Evolutionary conservation across 1,284 basidiomycete genomes (phyloP), one percentile per base, ranked within the genome.

Genomic region (Ceratobasidium sp.): DNA sequence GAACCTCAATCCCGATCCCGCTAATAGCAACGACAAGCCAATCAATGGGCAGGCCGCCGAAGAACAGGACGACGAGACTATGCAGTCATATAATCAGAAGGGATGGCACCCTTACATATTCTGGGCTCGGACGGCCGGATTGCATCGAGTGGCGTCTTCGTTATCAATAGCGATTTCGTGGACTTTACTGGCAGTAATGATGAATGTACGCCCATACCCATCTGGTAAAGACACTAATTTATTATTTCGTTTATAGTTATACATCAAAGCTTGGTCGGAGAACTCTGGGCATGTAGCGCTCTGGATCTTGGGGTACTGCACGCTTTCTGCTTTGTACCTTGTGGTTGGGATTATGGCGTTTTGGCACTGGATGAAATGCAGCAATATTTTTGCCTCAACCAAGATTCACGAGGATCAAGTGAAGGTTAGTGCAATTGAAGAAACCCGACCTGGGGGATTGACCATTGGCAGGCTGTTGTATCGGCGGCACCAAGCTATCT

Each of bases 51-150:
- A 51, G 29, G 11, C 24, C 19, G 31, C 19, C 14, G 41, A 43
- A 49, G 43, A 51, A 11, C 16, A 22, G 7, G 43, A 64, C 9
- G 62, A 64, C 13, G 62, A 64, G 22, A 11, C 46, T 2, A 49
- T 4, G 48, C 22, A 11, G 19, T 64, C 62, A 22, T 64, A 64
- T 9, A 64, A 48, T 19, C 24, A n/a, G 19, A 48, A 64, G 22
- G 62, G 62, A n/a, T 49, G 29, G 48, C 62, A 49, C 16, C 62
- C 62, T 27, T 64, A 64, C 29, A 19, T 16, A 29, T 64, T 64
- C 19, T 64, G 62, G 62, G 24, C 62, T 0, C 62, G 19, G 11
- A 64, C 51, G 62, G 62, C 62, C 16, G 62, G 62, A 13, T 0
- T 31, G 22, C 43, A 64, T 51, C 62, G 62, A 11, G 62, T 64